Percentiles rank a stretch among this genome's conserved stretches.
These are phyloP conservation scores for Neopestalotiopsis rosae DNA, from an alignment of 2,329 filamentous ascomycete species.

Conservation along the genomic window DNA sequence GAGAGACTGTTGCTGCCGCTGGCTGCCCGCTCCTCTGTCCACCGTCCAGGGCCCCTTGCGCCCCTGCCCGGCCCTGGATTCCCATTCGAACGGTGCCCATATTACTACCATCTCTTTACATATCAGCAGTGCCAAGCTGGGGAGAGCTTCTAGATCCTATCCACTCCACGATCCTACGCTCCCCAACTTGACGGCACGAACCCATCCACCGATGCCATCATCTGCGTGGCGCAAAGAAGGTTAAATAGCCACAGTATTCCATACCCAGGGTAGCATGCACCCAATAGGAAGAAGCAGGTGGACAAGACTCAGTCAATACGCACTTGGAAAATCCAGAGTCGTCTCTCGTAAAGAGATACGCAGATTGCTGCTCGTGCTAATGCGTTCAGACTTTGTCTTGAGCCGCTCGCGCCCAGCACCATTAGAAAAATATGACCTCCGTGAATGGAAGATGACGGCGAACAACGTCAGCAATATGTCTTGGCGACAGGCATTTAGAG, in stretches of 20 bases:
- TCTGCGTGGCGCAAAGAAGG: slow-evolving; percentile 34
- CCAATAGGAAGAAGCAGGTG: slow-evolving; percentile 3
- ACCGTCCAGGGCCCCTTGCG: not conserved
- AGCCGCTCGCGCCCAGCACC: not conserved
- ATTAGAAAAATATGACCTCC: not conserved
- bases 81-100: slow-evolving; percentile 3
- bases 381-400: too few species aligned
- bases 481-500: not conserved
- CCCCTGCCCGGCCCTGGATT: not conserved
- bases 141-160: slow-evolving; percentile 28
- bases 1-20: not conserved
- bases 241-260: slow-evolving; percentile 23
- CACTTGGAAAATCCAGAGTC: not conserved
- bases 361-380: not conserved
- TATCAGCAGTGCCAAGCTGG: slow-evolving; percentile 19
- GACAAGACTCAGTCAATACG: not conserved
- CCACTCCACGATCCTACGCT: slow-evolving; percentile 19
- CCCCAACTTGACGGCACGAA: slow-evolving; percentile 25
- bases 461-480: not conserved
- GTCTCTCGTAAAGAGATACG: not conserved
- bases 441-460: not conserved
- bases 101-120: not conserved
- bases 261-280: slow-evolving; percentile 17
- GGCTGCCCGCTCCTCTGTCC: too few species aligned
- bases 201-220: slow-evolving; percentile 23